A percentile compares a stretch with the other conserved stretches of the same genome.
These are phyloP conservation scores for Wickerhamiella sorbophila DNA, from an alignment of 805 yeast genomes.

Conservation along the genomic window DNA sequence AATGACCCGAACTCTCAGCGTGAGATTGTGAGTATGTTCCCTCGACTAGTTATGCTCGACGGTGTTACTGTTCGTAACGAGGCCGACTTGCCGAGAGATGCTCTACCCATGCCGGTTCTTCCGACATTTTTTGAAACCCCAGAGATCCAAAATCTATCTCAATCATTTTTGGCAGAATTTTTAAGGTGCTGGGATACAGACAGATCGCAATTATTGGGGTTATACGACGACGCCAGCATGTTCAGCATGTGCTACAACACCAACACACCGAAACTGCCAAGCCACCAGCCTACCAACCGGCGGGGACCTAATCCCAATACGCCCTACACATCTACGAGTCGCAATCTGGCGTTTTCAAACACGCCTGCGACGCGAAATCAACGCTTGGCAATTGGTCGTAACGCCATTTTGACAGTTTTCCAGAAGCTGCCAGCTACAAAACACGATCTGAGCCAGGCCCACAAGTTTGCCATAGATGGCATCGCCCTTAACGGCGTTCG, in stretches of 20 bases:
- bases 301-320: slow-evolving; percentile 9
- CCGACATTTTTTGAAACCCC: slow-evolving; percentile 72
- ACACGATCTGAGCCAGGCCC: slow-evolving; percentile 57
- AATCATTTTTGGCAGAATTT: slow-evolving; percentile 65
- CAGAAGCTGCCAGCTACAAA: slow-evolving; percentile 60
- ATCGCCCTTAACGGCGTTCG: slow-evolving; percentile 34
- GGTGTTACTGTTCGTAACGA: slow-evolving; percentile 70
- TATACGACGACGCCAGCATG: slow-evolving; percentile 73
- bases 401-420: slow-evolving; percentile 47
- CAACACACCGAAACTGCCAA: slow-evolving; percentile 39
- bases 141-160: slow-evolving; percentile 53
- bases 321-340: slow-evolving; percentile 7
- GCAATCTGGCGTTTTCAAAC: slow-evolving; percentile 49
- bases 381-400: slow-evolving; percentile 55
- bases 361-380: slow-evolving; percentile 35
- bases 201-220: slow-evolving; percentile 48
- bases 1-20: slow-evolving; percentile 30
- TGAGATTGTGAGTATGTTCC: slow-evolving; percentile 60
- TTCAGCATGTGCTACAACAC: slow-evolving; percentile 72
- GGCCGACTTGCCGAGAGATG: slow-evolving; percentile 30
- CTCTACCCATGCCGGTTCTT: slow-evolving; percentile 28
- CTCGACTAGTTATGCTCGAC: slow-evolving; percentile 65
- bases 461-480: slow-evolving; percentile 61
- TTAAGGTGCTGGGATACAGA: slow-evolving; percentile 71
- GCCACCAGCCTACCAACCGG: slow-evolving; percentile 4